A percentile compares a stretch with the other conserved stretches of the same genome.
Conservation (phyloP, 352 stramenopile genomes). For the Phytopythium oedochilum region DNA sequence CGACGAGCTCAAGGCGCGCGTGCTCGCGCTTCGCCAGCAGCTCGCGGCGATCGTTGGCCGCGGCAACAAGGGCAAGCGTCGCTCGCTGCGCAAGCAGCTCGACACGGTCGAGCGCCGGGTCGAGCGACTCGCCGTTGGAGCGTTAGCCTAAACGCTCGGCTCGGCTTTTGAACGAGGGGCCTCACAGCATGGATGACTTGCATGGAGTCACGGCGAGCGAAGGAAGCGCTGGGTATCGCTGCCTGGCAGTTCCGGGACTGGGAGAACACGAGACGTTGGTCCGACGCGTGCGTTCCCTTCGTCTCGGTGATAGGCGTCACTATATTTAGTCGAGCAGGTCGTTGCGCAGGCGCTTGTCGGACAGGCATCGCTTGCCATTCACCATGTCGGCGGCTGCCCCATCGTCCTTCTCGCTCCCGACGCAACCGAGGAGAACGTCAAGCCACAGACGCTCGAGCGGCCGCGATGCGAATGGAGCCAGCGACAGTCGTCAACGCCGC, state of each 20-base stretch:
- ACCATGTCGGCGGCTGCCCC: not conserved
- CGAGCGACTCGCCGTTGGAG: conserved; percentile 20
- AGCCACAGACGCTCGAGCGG: not conserved
- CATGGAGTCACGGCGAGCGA: not conserved
- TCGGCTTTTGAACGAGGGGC: too few relatives aligned
- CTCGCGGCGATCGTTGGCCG: conserved; percentile 35
- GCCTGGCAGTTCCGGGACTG: not conserved
- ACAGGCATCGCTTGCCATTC: not conserved
- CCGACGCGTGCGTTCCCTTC: not conserved
- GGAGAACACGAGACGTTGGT: not conserved
- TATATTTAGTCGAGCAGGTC: not conserved
- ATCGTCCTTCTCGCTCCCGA: not conserved
- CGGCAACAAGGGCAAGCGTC: conserved; percentile 57
- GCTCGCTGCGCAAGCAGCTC: conserved; percentile 79
- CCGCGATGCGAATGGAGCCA: not conserved
- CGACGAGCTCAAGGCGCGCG: conserved; percentile 28
- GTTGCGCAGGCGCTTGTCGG: not conserved
- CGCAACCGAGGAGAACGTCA: not conserved
- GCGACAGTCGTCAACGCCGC: not conserved
- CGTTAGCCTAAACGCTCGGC: not conserved
- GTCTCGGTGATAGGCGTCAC: not conserved
- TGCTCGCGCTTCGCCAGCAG: conserved; percentile 21
- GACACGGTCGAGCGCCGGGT: conserved; percentile 62
- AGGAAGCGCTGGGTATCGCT: not conserved
- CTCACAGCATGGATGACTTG: too few relatives aligned